Evolutionary conservation across 176 grass and related monocot species (phyloP), one percentile per base, ranked within the genome.

Genomic region (Avena sativa): DNA sequence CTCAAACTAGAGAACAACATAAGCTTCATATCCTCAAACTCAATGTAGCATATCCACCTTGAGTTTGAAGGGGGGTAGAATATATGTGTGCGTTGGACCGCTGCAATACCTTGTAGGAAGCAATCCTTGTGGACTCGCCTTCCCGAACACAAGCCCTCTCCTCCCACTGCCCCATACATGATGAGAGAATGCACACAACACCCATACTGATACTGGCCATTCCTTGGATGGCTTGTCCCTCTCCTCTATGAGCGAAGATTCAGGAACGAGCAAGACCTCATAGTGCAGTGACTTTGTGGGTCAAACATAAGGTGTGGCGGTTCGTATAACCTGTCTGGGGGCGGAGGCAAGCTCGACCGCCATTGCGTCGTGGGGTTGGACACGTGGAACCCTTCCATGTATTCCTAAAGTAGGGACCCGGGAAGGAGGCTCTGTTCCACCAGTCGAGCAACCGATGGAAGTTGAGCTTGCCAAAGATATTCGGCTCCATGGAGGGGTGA

Each of bases 401-500:
- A 34, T 70, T 9, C 0, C 34, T 20, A 70, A 19, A 70, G 67
- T 34, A 70, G 8, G 67, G 67, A 70, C 9, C 34, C 67, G n/a
- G 8, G 68, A n/a, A 8, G 9, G 1, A 0, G 36, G 17, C 34
- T 12, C 11, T 12, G 11, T 3, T 63, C 61, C 61, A 63, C 23
- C 12, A 10, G 61, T 38, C 38, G 38, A 4, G 38, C 4, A 38
- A 5, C 4, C 9, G 23, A 63, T 28, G 19, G 68, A 71, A 71
- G 36, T 71, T 20, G 38, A 71, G 68, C 68, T 71, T 71, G 17
- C 68, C 38, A 16, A 11, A 71, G 68, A 71, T 71, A 19, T 71
- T 38, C 36, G 68, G 38, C 40, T n/a, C 38, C 19, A n/a, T 12
- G 38, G 38, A 46, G 38, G 68, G 38, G 69, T 44, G 69, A 4